Evolutionary conservation across 495 filamentous ascomycete species (phyloP).

Genomic region (Talaromyces wortmannii): DNA sequence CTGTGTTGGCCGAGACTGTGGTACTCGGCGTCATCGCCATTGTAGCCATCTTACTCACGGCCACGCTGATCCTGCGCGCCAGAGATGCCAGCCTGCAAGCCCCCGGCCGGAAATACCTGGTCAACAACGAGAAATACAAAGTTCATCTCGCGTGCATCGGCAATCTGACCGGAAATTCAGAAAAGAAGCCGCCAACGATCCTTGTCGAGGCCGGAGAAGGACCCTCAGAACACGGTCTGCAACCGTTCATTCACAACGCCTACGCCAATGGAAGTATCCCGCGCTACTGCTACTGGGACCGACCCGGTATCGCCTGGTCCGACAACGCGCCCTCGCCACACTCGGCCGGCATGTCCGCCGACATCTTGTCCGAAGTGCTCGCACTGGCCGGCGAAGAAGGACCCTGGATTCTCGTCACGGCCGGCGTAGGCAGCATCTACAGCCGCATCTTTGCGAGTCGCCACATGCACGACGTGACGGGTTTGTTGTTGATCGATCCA

Average conservation of each 20-base stretch:
- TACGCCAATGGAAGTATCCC: conserved; percentile 66
- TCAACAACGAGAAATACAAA: conserved; percentile 74
- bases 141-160: conserved; percentile 83
- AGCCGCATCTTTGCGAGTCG: conserved; percentile 82
- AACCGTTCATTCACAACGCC: conserved; percentile 58
- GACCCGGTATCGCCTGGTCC: conserved; percentile 83
- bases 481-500: conserved; percentile 79
- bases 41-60: conserved; percentile 65
- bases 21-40: conserved; percentile 58
- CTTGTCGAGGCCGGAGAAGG: conserved; percentile 75
- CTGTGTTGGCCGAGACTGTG: conserved; percentile 69
- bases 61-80: conserved; percentile 68
- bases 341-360: conserved; percentile 82
- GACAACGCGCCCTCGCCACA: conserved; percentile 92
- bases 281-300: conserved; percentile 93
- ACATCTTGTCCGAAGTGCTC: conserved; percentile 79
- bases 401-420: conserved; percentile 69
- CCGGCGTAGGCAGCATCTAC: conserved; percentile 79
- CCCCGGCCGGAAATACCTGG: conserved; percentile 66
- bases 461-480: conserved; percentile 61
- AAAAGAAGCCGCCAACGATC: conserved; percentile 56
- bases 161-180: conserved; percentile 40
- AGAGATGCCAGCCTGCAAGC: conserved; percentile 64
- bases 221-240: conserved; percentile 65
- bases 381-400: conserved; percentile 73